Percentiles rank a stretch among this genome's conserved stretches.
Conservation (phyloP, 1,139 yeast genomes). For the Protomyces macrosporus region DNA sequence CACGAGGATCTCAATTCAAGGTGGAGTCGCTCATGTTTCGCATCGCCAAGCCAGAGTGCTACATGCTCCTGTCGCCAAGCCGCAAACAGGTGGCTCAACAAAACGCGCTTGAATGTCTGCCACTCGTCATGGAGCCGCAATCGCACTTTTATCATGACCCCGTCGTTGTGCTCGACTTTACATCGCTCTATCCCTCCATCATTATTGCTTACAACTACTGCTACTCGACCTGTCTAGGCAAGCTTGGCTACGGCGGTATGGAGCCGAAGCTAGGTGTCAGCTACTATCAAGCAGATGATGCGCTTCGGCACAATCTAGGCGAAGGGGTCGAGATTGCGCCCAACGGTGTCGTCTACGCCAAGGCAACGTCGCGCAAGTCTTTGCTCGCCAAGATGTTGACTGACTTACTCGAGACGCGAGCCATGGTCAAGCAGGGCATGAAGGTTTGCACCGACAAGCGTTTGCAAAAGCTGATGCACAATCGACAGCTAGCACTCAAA, state of each 20-base stretch:
- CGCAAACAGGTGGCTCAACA: constrained; percentile 76
- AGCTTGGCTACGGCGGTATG: constrained; percentile 50
- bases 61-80: constrained; percentile 70
- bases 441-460: constrained; percentile 45
- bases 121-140: constrained; percentile 87
- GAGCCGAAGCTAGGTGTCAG: constrained; percentile 52
- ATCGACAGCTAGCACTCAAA: constrained; percentile 80
- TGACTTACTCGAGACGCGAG: constrained; percentile 73
- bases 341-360: constrained; percentile 76
- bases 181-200: constrained; percentile 86
- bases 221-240: constrained; percentile 78
- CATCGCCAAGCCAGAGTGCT: constrained; percentile 69
- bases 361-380: constrained; percentile 61
- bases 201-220: constrained; percentile 90
- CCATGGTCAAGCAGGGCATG: constrained; percentile 73
- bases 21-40: constrained; percentile 79
- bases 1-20: constrained; percentile 88
- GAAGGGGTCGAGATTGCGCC: constrained; percentile 65
- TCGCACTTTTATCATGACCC: constrained; percentile 85
- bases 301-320: constrained; percentile 53
- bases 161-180: constrained; percentile 81
- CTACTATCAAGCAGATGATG: constrained; percentile 48
- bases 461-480: constrained; percentile 56
- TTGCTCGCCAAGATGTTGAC: constrained; percentile 74
- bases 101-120: constrained; percentile 79